phyloP scores from a whole-genome alignment of 371 early-diverging fungal genomes.

The Mucor sp. region DNA sequence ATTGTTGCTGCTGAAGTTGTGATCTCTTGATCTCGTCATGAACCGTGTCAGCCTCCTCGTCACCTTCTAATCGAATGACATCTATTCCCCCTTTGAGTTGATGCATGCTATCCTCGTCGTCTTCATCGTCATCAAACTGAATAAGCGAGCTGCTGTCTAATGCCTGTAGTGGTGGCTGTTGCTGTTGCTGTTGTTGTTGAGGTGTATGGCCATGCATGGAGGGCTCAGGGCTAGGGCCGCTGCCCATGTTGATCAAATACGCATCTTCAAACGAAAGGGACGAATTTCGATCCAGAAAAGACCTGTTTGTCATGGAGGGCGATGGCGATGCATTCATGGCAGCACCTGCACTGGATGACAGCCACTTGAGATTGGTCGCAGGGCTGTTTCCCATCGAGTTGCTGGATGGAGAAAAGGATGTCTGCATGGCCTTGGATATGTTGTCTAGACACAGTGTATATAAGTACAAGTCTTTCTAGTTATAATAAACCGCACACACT shows the following conservation, averaged over 20 bases:
- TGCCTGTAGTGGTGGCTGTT: constrained; percentile 15
- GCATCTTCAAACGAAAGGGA: constrained; percentile 68
- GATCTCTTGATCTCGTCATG: background rate
- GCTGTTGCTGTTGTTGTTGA: background rate
- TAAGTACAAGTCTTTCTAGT: background rate
- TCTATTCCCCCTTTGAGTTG: constrained; percentile 7
- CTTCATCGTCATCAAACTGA: constrained; percentile 39
- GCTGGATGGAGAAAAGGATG: constrained; percentile 36
- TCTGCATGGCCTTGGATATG: constrained; percentile 55
- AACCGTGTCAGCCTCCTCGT: background rate
- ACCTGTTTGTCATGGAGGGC: constrained; percentile 10
- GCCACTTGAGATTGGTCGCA: constrained; percentile 29
- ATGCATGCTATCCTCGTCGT: constrained; percentile 10
- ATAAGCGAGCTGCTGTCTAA: constrained; percentile 38
- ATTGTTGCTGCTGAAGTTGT: background rate
- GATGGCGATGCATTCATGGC: constrained; percentile 15
- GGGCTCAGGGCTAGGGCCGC: constrained; percentile 46
- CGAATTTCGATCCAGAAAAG: constrained; percentile 23
- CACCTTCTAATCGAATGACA: constrained; percentile 25
- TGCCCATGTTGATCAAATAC: constrained; percentile 57
- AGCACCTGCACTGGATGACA: constrained; percentile 41
- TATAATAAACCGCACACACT: too few species aligned
- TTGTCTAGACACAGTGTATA: constrained; percentile 31
- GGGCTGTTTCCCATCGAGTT: constrained; percentile 37
- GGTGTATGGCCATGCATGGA: constrained; percentile 1